A percentile compares a stretch with the other conserved stretches of the same genome.
phyloP scores from a whole-genome alignment of 208 protist genomes.

The Leishmania tropica region DNA sequence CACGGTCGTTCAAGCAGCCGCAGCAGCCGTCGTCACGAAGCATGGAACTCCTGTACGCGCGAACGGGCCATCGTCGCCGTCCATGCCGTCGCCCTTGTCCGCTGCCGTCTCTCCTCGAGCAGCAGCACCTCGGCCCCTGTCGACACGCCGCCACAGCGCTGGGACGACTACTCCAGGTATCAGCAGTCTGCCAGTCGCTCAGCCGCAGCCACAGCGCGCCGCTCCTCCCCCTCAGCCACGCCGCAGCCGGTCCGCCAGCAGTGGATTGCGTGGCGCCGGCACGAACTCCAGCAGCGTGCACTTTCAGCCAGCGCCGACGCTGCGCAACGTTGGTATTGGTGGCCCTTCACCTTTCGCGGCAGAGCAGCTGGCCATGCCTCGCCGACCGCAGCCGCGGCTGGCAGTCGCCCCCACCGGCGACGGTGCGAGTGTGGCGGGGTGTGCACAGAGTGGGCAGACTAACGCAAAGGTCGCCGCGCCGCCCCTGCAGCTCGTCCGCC shows the following conservation, averaged over 20 bases:
- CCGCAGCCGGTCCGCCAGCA: conserved; percentile 17
- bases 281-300: neutral
- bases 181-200: neutral
- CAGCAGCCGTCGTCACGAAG: neutral
- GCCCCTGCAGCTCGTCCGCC: conserved; percentile 25
- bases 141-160: neutral
- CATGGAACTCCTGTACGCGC: neutral
- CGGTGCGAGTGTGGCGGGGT: neutral
- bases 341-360: conserved; percentile 22
- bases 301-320: conserved; percentile 18
- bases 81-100: neutral
- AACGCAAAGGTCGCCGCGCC: neutral
- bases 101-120: neutral
- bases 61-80: neutral
- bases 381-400: neutral
- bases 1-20: neutral
- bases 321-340: conserved; percentile 2
- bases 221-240: neutral
- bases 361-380: conserved; percentile 27
- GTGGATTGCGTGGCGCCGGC: neutral
- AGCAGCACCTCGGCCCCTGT: conserved; percentile 6
- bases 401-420: neutral
- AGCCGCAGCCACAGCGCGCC: neutral
- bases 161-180: neutral
- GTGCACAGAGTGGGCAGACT: neutral